Base-by-base conservation (phyloP, 2,329 filamentous ascomycete genomes). In the Nigrospora sphaerica region DNA sequence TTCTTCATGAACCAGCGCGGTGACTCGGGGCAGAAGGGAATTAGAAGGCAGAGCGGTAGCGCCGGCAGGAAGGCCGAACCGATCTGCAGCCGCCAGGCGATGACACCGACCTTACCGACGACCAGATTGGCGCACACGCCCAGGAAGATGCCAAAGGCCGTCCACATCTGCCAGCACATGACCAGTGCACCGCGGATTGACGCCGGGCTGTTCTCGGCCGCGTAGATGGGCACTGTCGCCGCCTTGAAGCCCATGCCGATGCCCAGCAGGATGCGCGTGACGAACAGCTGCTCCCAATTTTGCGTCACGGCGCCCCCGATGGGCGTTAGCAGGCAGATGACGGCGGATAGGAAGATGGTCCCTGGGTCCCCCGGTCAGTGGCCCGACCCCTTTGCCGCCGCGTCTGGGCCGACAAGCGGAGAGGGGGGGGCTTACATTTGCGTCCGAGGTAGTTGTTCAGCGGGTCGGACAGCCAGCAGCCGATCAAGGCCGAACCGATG, bases 71-170 rank as follows among this genome's bases (percentile, higher is more conserved):
- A 57, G 13, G 54, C 55, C 18, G 55, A 57, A 4, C 55, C 54
- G n/a, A 57, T 42, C 45, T 57, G 55, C 23, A 57, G 47, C 47
- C 56, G 46, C 55, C 55, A 58, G 37, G 55, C 43, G 38, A 57
- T 56, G 49, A 78, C 73, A 33, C 66, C 61, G 34, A 73, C 75
- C 46, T 74, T 65, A 57, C 78, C 80, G 55, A 85, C 80, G 6
- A 74, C 77, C 31, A 83, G 64, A 53, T 81, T 78, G 32, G 72
- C 78, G 16, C 32, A 77, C 45, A 77, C 81, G 12, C 83, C 85
- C 18, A 86, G 66, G 61, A 86, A 81, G 55, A 86, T 85, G 36
- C 79, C 79, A 69, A 67, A 85, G 65, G 49, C 80, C 1, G 67
- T 72, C 71, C 73, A 80, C 16, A 79, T 58, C 57, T 79, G 75